These are phyloP conservation scores for Agaricus bisporus DNA, from an alignment of 768 basidiomycete genomes.

Conservation along the genomic window DNA sequence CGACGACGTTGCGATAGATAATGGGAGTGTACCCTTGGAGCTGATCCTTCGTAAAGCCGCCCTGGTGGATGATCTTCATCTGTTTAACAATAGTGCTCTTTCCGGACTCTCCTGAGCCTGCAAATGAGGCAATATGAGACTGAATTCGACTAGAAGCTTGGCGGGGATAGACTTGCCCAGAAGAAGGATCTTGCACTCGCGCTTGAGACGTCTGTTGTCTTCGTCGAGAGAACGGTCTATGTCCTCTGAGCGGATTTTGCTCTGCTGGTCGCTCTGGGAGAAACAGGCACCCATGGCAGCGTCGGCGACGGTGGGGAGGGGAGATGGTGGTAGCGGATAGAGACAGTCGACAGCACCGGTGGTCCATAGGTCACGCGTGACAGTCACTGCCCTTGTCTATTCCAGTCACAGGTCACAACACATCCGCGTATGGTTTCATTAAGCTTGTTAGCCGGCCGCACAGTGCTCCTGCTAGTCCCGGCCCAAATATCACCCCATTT, in stretches of 20 bases:
- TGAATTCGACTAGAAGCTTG: too few species aligned
- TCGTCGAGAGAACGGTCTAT: constrained; percentile 87
- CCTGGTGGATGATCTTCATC: constrained; percentile 98
- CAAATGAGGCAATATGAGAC: too few species aligned
- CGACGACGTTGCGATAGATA: constrained; percentile 83
- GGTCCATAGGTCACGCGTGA: constrained; percentile 3
- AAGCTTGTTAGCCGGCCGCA: too few species aligned
- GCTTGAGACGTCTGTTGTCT: constrained; percentile 73
- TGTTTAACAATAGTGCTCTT: constrained; percentile 97
- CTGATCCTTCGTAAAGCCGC: constrained; percentile 78
- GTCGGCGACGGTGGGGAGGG: not conserved
- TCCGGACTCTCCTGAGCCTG: constrained; percentile 92
- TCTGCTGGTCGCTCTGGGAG: constrained; percentile 50
- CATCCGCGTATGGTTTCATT: too few species aligned
- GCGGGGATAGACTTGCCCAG: constrained; percentile 53
- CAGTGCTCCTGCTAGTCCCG: too few species aligned
- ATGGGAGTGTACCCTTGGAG: constrained; percentile 69
- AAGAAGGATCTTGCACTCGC: constrained; percentile 89
- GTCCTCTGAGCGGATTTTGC: constrained; percentile 57
- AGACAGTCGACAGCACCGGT: constrained; percentile 7
- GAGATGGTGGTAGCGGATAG: constrained; percentile 7
- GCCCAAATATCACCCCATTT: too few species aligned
- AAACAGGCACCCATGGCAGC: constrained; percentile 64
- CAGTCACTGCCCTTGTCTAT: not conserved
- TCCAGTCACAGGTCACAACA: not conserved